A percentile compares a stretch with the other conserved stretches of the same genome.
Evolutionary conservation across 225 moss, liverwort and hornwort genomes (phyloP).

Genomic region (Ulota crispa): DNA sequence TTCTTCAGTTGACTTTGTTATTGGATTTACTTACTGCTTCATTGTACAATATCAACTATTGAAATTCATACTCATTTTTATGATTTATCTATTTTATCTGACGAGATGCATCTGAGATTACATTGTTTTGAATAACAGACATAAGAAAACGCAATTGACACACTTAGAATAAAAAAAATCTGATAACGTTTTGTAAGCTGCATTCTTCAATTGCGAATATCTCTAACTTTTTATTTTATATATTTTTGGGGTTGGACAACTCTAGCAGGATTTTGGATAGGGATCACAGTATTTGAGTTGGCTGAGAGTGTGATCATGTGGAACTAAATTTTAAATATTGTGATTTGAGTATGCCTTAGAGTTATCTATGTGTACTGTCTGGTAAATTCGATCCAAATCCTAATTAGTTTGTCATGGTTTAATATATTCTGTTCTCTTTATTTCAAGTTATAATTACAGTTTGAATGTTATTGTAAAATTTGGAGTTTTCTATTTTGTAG

Average conservation of each 20-base stretch:
- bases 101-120: not conserved
- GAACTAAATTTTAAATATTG: not conserved
- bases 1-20: not conserved
- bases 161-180: not conserved
- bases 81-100: not conserved
- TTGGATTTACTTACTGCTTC: not conserved
- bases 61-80: not conserved
- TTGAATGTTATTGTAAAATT: not conserved
- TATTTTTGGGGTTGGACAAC: not conserved
- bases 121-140: not conserved
- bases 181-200: not conserved
- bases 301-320: not conserved
- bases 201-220: not conserved
- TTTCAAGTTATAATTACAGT: not conserved
- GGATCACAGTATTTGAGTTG: not conserved
- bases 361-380: not conserved
- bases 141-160: not conserved
- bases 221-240: not conserved
- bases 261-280: not conserved
- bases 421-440: not conserved
- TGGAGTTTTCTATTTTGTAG: conserved; percentile 38
- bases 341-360: not conserved
- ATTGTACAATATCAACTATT: not conserved
- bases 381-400: not conserved
- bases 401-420: not conserved